phyloP scores from a whole-genome alignment of 177 flowering plant species.

The Vitis hybrid region DNA sequence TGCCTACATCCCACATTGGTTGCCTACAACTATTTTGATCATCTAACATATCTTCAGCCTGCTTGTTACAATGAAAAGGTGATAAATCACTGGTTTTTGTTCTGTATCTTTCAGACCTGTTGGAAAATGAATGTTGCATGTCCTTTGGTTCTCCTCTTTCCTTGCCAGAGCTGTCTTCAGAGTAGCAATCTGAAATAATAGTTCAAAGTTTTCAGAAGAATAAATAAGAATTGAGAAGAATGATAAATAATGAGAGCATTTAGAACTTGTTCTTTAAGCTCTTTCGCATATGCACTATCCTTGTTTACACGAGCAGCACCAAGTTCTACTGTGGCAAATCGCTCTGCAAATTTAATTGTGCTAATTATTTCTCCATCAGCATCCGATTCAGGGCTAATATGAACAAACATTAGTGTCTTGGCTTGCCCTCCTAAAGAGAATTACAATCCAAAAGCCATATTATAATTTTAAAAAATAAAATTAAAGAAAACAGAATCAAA shows the following conservation, averaged over 20 bases:
- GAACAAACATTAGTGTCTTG: slow-evolving; percentile 95
- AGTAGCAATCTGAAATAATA: slow-evolving; percentile 63
- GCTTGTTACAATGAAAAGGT: slow-evolving; percentile 29
- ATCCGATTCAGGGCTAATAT: slow-evolving; percentile 92
- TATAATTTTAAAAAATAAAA: neutral
- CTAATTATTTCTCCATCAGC: slow-evolving; percentile 88
- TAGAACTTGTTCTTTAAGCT: slow-evolving; percentile 87
- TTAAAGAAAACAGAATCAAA: neutral
- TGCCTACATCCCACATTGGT: slow-evolving; percentile 62
- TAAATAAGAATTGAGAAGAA: neutral
- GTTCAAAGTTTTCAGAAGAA: neutral
- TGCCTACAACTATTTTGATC: slow-evolving; percentile 35
- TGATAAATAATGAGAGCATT: neutral
- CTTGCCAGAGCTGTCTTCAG: slow-evolving; percentile 71
- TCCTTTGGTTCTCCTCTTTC: slow-evolving; percentile 43
- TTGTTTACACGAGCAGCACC: slow-evolving; percentile 89
- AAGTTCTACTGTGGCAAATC: slow-evolving; percentile 91
- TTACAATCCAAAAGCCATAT: slow-evolving; percentile 2
- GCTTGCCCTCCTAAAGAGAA: slow-evolving; percentile 81
- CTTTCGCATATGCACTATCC: slow-evolving; percentile 73
- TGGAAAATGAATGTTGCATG: slow-evolving; percentile 18
- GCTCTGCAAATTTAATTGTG: slow-evolving; percentile 92
- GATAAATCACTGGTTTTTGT: slow-evolving; percentile 31
- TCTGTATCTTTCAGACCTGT: slow-evolving; percentile 31
- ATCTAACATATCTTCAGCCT: slow-evolving; percentile 17